A percentile compares a stretch with the other conserved stretches of the same genome.
phyloP scores from a whole-genome alignment of 2,329 filamentous ascomycete genomes.

The Aspergillus sp. region DNA sequence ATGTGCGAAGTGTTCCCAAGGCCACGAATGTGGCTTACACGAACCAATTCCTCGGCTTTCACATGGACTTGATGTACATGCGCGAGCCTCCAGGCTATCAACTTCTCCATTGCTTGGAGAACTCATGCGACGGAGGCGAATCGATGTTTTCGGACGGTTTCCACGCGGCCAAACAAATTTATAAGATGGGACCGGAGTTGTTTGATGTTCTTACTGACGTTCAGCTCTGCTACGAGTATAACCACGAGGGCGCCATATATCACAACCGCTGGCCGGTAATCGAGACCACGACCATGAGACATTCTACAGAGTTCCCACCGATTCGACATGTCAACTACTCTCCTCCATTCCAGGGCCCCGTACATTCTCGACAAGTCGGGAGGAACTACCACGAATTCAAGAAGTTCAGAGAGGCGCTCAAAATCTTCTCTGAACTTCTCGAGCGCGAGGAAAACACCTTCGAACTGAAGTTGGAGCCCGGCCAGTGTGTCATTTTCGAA shows the following conservation, averaged over 20 bases:
- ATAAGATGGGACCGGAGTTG: not conserved
- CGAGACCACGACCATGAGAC: constrained; percentile 18
- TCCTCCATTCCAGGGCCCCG: constrained; percentile 66
- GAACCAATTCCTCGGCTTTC: constrained; percentile 69
- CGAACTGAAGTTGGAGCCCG: constrained; percentile 66
- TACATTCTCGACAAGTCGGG: constrained; percentile 28
- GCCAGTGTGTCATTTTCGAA: constrained; percentile 90
- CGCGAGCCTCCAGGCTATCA: constrained; percentile 72
- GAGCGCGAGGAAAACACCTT: constrained; percentile 55
- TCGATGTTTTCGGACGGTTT: constrained; percentile 79
- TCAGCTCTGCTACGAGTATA: constrained; percentile 60
- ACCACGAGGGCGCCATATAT: constrained; percentile 59
- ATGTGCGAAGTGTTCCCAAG: constrained; percentile 72
- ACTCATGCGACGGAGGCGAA: constrained; percentile 70
- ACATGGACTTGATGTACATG: constrained; percentile 92
- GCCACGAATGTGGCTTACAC: constrained; percentile 94
- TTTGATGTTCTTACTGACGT: constrained; percentile 36
- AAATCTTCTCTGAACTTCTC: constrained; percentile 54
- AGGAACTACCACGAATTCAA: constrained; percentile 10
- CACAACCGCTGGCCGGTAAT: constrained; percentile 52
- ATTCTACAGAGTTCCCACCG: constrained; percentile 9
- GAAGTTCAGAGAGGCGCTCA: constrained; percentile 39
- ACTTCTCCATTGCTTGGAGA: constrained; percentile 80
- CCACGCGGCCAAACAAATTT: constrained; percentile 44
- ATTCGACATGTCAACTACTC: constrained; percentile 58